Evolutionary conservation across 352 stramenopile species (phyloP).

Genomic region (Phytopythium helicoides): DNA sequence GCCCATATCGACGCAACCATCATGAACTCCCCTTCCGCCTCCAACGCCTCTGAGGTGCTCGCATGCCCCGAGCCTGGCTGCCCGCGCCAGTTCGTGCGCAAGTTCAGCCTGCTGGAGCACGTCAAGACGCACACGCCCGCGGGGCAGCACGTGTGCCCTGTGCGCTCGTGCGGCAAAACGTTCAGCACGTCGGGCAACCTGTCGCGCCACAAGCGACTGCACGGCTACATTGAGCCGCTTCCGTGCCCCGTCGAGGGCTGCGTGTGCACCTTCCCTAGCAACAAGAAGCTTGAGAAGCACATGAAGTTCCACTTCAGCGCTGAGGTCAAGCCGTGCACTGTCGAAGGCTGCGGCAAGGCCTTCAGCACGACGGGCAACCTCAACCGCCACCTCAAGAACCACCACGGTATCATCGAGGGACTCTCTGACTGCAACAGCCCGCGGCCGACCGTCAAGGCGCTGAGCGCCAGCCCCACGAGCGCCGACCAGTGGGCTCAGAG

Average conservation of each 20-base stretch:
- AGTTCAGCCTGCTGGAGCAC: constrained; percentile 32
- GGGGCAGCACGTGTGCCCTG: constrained; percentile 32
- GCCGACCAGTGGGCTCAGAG: constrained; percentile 9
- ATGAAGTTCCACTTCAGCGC: constrained; percentile 47
- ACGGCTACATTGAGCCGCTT: constrained; percentile 34
- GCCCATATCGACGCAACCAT: background rate
- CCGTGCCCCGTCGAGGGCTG: constrained; percentile 22
- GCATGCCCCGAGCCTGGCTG: constrained; percentile 22
- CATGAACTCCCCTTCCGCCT: background rate
- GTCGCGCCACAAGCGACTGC: constrained; percentile 39
- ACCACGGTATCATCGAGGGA: constrained; percentile 13
- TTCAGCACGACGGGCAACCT: constrained; percentile 47
- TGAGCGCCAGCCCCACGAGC: background rate
- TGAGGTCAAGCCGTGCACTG: constrained; percentile 31
- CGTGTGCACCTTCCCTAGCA: constrained; percentile 27
- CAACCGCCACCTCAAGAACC: constrained; percentile 39
- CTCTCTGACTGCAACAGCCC: constrained; percentile 2
- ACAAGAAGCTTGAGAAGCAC: constrained; percentile 34
- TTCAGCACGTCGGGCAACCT: constrained; percentile 57
- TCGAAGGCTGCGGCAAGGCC: constrained; percentile 31
- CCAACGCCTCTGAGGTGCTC: constrained; percentile 5
- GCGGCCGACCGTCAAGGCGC: background rate
- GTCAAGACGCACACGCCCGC: constrained; percentile 25
- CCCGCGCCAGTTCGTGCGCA: constrained; percentile 22
- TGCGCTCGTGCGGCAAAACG: constrained; percentile 35